Evolutionary conservation across 495 filamentous ascomycete species (phyloP), one percentile per base, ranked within the genome.

Genomic region (Penicillium roqueforti): DNA sequence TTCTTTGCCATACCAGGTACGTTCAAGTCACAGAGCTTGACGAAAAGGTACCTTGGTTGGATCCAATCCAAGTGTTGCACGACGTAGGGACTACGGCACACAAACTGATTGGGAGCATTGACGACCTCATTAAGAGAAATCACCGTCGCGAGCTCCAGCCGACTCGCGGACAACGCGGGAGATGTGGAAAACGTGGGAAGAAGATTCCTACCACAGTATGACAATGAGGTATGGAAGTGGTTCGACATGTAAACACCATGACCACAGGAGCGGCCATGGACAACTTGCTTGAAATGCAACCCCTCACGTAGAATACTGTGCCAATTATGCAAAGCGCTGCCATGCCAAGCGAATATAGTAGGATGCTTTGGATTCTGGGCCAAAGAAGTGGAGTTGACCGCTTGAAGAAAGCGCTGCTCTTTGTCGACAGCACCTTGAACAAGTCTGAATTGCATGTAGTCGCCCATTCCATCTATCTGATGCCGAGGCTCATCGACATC

Each of bases 371-470:
- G 38, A 6, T 73, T 69, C 13, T 75, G 56, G 1, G 68, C 63
- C 11, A 61, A 48, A 0, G 75, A 67, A 3, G 79, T 68, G 4
- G 76, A 64, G 20, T 78, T 72, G 0, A 96, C 77, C 6, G 84
- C 80, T 22, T 81, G 64, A 4, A 85, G 69, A 64, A 97, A 96
- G n/a, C 83, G 79, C 36, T 86, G 76, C 61, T 97, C 92, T 63
- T 92, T 96, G 65, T 96, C 92, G 1, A 89, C 89, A 1, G 91
- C 85, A 13, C 92, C 92, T 76, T 95, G 92, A 1, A 87, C 85
- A 54, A 96, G 88, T 34, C 88, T 79, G 61, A 96, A 97, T 65
- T 96, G 89, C 22, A 88, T 67, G 77, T 84, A 95, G 1, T 76
- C 78, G 0, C 72, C 58, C 75, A 95, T 85, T 0, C 84, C 87